A percentile compares a stretch with the other conserved stretches of the same genome.
These are phyloP conservation scores for Dendrobium nobile DNA, from an alignment of 106 monocot genomes.

Conservation along the genomic window DNA sequence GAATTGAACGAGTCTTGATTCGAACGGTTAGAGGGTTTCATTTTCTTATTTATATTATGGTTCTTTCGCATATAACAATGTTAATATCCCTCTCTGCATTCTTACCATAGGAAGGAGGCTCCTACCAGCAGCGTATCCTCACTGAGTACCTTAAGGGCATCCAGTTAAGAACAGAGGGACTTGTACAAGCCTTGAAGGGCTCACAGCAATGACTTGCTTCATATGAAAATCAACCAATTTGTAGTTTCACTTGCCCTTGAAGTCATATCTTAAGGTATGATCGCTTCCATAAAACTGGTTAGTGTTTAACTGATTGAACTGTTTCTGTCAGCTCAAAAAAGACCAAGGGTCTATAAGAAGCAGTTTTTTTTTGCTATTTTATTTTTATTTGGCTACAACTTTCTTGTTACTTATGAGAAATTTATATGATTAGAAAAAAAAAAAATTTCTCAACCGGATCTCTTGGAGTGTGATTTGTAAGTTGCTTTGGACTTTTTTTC, in stretches of 20 bases:
- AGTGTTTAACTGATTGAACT: not conserved
- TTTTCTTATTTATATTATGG: not conserved
- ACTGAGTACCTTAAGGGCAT: conserved; percentile 82
- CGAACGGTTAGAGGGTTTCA: conserved; percentile 45
- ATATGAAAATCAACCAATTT: not conserved
- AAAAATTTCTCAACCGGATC: no score
- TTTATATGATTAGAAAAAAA: no score
- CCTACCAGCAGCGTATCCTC: conserved; percentile 84
- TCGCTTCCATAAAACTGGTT: not conserved
- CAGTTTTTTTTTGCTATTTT: no score
- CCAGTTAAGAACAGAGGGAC: conserved; percentile 50
- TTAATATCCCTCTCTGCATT: not conserved
- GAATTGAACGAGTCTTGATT: conserved; percentile 79
- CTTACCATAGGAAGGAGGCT: conserved; percentile 79
- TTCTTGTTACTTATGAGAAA: no score
- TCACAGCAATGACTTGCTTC: conserved; percentile 3
- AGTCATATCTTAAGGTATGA: not conserved
- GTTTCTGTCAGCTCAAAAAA: no score
- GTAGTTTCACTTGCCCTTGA: not conserved
- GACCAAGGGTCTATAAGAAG: no score
- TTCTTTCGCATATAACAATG: not conserved
- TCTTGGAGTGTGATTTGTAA: no score
- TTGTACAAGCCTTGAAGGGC: conserved; percentile 58
- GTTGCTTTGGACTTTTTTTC: no score
- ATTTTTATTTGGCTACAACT: no score